These are phyloP conservation scores for Pleoardoris graminearum DNA, from an alignment of 2,329 filamentous ascomycete genomes.

Conservation along the genomic window DNA sequence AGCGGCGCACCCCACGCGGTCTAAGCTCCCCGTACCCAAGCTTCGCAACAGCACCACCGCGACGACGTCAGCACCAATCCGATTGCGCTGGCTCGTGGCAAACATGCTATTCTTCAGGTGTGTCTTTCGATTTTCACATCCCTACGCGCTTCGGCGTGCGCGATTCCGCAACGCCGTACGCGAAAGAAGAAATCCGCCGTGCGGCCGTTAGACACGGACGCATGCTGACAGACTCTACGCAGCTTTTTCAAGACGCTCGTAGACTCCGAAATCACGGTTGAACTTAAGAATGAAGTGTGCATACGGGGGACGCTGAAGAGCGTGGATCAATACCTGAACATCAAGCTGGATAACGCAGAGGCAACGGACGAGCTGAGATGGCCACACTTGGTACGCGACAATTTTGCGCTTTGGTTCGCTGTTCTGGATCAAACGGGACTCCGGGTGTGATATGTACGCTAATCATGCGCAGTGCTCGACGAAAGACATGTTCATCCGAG, in stretches of 20 bases:
- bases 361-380: conserved; percentile 94
- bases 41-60: conserved; percentile 8
- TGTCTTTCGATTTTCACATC: conserved; percentile 3
- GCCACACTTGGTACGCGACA: conserved; percentile 73
- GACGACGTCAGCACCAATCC: neutral
- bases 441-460: neutral
- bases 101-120: conserved; percentile 60
- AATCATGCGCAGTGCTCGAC: conserved; percentile 65
- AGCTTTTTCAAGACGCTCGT: conserved; percentile 97
- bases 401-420: conserved; percentile 28
- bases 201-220: neutral
- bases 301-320: conserved; percentile 95
- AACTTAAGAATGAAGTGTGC: conserved; percentile 99
- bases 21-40: conserved; percentile 10
- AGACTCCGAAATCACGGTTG: conserved; percentile 94
- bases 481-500: conserved; percentile 94
- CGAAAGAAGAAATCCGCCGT: neutral
- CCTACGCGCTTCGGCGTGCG: neutral
- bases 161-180: neutral
- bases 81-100: neutral
- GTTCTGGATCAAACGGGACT: neutral
- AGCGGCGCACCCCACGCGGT: conserved; percentile 3
- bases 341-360: conserved; percentile 94
- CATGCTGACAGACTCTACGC: conserved; percentile 2
- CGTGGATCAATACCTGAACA: conserved; percentile 98